Base-by-base conservation (phyloP, 495 filamentous ascomycete genomes). In the Penicillium samsonianum region DNA sequence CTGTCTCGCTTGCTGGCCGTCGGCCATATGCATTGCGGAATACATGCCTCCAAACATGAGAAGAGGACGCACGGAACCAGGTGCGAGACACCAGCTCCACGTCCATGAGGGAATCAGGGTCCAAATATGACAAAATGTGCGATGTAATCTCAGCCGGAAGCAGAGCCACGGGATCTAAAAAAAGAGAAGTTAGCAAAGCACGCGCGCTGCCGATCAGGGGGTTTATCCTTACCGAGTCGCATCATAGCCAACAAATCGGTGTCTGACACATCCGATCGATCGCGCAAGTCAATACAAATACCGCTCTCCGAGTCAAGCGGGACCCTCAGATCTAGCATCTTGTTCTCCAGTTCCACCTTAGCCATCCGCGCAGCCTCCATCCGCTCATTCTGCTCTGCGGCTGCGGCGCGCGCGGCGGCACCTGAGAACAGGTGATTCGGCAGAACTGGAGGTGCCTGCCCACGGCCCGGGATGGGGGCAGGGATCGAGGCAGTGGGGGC, bases 31-130 rank as follows among this genome's bases (percentile, higher is more conserved):
- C 82, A 17, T 79, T 76, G 45, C 88, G 76, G 68, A 94, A 96
- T 0, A 89, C 88, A 50, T 84, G 80, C 42, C 84, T 84, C 92
- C 92, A 96, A 37, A 95, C 82, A 58, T 88, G 82, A 42, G 80
- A 81, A 26, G 86, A 87, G 28, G 78, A 78, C 23, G 84, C 81
- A 26, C 84, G 61, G 56, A 76, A 59, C 92, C 92, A 96, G 38
- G 64, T 55, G 37, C 69, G 73, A 19, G 83, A 90, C 4, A 94
- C 90, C 17, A 75, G 69, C 63, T 85, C 81, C 5, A 82, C 77
- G 9, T 78, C 78, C 41, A 80, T 75, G 45, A 96, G 77, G 1
- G 86, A 87, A 19, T 73, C 46, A 19, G 85, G 87, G 61, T 94
- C 87, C 17, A 96, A 77, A 57, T 83, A 80, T 6, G 84, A 80